Evolutionary conservation across 176 grass and related monocot species (phyloP).

Genomic region (Oryza glaberrima): DNA sequence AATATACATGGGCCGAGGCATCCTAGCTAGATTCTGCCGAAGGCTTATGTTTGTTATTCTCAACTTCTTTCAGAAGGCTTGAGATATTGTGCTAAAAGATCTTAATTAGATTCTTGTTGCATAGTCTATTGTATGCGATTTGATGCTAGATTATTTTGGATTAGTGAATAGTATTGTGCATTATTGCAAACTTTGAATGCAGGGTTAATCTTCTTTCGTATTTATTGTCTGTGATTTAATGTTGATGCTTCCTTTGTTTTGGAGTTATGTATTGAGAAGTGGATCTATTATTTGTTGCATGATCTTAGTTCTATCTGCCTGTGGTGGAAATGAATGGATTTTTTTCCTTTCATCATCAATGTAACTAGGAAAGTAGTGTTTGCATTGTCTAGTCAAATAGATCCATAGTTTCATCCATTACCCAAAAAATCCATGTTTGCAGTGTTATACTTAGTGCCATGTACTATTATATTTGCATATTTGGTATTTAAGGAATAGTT

Average conservation of each 20-base stretch:
- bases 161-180: too few species aligned
- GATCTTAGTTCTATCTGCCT: neutral
- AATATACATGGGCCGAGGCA: too few species aligned
- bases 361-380: neutral
- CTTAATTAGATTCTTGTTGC: too few species aligned
- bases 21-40: too few species aligned
- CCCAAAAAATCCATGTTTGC: neutral
- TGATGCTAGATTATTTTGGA: too few species aligned
- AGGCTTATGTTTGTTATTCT: too few species aligned
- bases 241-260: slow-evolving; percentile 7
- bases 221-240: slow-evolving; percentile 1
- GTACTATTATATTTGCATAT: neutral
- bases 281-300: slow-evolving; percentile 17
- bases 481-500: neutral
- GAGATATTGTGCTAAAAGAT: too few species aligned
- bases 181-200: too few species aligned
- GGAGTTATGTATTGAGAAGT: neutral
- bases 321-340: neutral
- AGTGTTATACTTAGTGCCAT: neutral
- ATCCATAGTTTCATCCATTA: neutral
- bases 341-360: neutral
- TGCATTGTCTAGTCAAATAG: neutral
- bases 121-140: too few species aligned
- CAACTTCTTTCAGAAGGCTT: too few species aligned
- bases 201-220: too few species aligned